These are phyloP conservation scores for Nymphaea thermarum DNA, from an alignment of 164 flowering plant species.

Conservation along the genomic window DNA sequence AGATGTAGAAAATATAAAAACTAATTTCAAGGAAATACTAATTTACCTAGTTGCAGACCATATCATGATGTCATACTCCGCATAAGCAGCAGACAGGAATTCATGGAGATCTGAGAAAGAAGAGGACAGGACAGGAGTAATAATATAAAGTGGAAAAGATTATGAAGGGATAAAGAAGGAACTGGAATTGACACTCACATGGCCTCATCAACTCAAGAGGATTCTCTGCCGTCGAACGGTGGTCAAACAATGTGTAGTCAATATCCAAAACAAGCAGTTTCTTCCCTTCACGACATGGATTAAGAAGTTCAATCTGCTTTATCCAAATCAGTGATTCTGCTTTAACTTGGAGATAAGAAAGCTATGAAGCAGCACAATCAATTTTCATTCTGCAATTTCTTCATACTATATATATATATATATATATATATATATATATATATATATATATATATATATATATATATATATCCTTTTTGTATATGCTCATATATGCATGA, in stretches of 20 bases:
- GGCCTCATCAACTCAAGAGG: constrained; percentile 97
- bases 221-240: constrained; percentile 92
- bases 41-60: constrained; percentile 96
- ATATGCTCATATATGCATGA: too few relatives aligned
- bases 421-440: too few relatives aligned
- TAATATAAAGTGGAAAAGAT: neutral
- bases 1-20: neutral
- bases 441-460: too few relatives aligned
- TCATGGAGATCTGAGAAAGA: constrained; percentile 78
- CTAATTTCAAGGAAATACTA: constrained; percentile 5
- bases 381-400: neutral
- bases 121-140: constrained; percentile 1
- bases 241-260: constrained; percentile 96
- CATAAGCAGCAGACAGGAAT: constrained; percentile 84
- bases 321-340: neutral
- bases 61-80: constrained; percentile 94
- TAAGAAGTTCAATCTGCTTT: constrained; percentile 52
- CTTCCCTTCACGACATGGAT: constrained; percentile 89
- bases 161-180: neutral
- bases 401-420: too few relatives aligned
- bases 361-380: neutral
- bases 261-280: constrained; percentile 93
- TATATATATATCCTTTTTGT: too few relatives aligned
- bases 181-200: constrained; percentile 35
- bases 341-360: neutral